A percentile compares a stretch with the other conserved stretches of the same genome.
phyloP scores from a whole-genome alignment of 2,329 filamentous ascomycete genomes.

The Tothia fuscella region DNA sequence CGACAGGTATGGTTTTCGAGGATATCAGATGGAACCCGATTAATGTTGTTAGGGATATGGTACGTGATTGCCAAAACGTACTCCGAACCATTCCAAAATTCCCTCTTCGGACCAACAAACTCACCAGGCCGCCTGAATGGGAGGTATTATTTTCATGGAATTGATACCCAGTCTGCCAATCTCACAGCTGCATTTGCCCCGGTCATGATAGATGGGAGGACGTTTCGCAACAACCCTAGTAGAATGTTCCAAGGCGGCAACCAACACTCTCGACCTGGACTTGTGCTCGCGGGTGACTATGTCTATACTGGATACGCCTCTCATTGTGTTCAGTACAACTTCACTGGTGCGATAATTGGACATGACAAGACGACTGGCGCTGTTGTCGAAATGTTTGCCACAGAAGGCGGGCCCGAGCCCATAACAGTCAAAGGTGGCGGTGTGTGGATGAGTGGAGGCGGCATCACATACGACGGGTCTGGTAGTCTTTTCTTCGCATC shows the following conservation, averaged over 20 bases:
- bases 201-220: constrained; percentile 30
- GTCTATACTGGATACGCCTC: constrained; percentile 39
- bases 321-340: constrained; percentile 41
- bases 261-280: constrained; percentile 34
- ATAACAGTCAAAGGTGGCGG: constrained; percentile 31
- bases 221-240: constrained; percentile 34
- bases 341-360: constrained; percentile 38
- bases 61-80: constrained; percentile 42
- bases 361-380: constrained; percentile 35
- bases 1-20: constrained; percentile 23
- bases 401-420: constrained; percentile 31
- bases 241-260: constrained; percentile 37
- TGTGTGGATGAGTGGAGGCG: constrained; percentile 40
- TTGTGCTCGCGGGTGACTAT: constrained; percentile 35
- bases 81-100: constrained; percentile 23
- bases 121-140: constrained; percentile 25
- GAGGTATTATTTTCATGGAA: constrained; percentile 34
- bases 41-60: constrained; percentile 21
- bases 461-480: constrained; percentile 34
- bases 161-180: constrained; percentile 33
- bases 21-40: background rate
- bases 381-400: constrained; percentile 33
- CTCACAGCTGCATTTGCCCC: constrained; percentile 27
- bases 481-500: constrained; percentile 37
- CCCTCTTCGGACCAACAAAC: constrained; percentile 14